phyloP scores from a whole-genome alignment of 257 asterid species.

The Solanum sejunctum region DNA sequence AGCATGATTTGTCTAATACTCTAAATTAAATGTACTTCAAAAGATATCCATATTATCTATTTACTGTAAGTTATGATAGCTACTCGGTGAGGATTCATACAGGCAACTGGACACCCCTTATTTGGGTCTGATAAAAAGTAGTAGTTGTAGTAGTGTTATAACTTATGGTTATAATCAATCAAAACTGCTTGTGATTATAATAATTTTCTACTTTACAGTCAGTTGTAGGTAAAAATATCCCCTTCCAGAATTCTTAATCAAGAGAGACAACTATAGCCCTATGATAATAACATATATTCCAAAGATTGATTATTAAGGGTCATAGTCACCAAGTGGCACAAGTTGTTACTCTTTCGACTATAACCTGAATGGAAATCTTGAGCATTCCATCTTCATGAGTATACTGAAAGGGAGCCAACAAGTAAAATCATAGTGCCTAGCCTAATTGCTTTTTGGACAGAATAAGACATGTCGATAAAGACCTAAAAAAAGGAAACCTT shows the following conservation, averaged over 20 bases:
- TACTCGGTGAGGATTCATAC: not conserved
- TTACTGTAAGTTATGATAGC: not conserved
- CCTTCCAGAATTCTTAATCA: not conserved
- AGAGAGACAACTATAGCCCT: not conserved
- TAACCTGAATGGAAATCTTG: not conserved
- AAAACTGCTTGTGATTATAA: not conserved
- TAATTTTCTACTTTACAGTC: not conserved
- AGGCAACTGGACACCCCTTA: not conserved
- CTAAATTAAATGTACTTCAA: not conserved
- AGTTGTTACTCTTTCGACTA: slow-evolving; percentile 10
- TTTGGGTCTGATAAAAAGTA: not conserved
- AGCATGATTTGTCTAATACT: not conserved
- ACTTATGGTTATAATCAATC: not conserved
- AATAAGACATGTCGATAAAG: slow-evolving; percentile 23
- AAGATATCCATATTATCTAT: not conserved
- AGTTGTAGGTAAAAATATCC: not conserved
- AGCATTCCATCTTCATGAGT: slow-evolving; percentile 1
- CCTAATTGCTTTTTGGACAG: slow-evolving; percentile 11
- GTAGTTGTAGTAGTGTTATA: not conserved
- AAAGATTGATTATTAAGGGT: slow-evolving; percentile 1
- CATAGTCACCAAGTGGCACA: slow-evolving; percentile 25
- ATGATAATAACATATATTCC: not conserved
- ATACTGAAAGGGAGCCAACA: slow-evolving; percentile 16
- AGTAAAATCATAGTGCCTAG: slow-evolving; percentile 11
- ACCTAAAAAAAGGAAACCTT: not conserved